Percentiles rank a stretch among this genome's conserved stretches.
These are phyloP conservation scores for Stereocaulon alpinum DNA, from an alignment of 495 filamentous ascomycete species.

Conservation along the genomic window DNA sequence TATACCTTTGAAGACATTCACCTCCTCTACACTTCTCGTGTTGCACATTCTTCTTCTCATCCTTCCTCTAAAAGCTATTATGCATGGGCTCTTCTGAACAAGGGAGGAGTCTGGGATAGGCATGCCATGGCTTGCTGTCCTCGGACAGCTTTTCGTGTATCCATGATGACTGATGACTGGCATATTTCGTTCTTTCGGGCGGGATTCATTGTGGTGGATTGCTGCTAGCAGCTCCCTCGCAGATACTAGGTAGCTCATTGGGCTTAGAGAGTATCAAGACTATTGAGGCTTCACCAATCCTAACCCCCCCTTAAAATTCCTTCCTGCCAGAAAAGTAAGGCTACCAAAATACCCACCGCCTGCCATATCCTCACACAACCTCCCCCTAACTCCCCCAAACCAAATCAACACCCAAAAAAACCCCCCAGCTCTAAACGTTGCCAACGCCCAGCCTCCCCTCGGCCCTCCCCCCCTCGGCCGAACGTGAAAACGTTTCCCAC, in stretches of 20 bases:
- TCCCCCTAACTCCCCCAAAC: no score
- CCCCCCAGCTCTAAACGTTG: no score
- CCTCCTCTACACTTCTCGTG: neutral
- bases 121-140: neutral
- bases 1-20: neutral
- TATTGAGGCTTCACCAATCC: neutral
- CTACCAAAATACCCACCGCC: neutral
- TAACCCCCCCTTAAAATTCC: no score
- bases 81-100: neutral
- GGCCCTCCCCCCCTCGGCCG: no score
- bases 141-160: neutral
- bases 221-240: neutral
- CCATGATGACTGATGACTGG: neutral
- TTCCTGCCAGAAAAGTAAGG: neutral
- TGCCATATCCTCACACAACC: no score
- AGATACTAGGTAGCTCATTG: neutral
- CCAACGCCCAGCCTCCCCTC: no score
- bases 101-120: neutral
- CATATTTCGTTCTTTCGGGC: neutral
- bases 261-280: neutral
- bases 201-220: neutral
- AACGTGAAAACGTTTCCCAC: no score
- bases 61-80: slow-evolving; percentile 1
- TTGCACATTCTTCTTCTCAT: neutral
- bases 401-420: no score